These are phyloP conservation scores for Stenocarpella maydis DNA, from an alignment of 2,329 filamentous ascomycete species.

Conservation along the genomic window DNA sequence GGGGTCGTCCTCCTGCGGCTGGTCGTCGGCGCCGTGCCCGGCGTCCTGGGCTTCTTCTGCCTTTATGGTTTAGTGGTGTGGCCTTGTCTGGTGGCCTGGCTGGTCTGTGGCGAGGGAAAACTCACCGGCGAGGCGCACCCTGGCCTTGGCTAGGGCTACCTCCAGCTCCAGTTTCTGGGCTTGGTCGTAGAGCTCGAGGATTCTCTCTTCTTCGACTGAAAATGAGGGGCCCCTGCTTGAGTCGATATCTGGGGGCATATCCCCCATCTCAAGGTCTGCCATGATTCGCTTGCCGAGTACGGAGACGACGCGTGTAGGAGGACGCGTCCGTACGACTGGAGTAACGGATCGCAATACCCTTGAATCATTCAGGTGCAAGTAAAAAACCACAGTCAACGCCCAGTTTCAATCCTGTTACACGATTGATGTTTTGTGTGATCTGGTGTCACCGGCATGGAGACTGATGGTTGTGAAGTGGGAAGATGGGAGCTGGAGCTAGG, in stretches of 20 bases:
- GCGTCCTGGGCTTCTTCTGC: constrained; percentile 23
- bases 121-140: constrained; percentile 31
- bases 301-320: neutral
- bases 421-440: neutral
- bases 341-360: neutral
- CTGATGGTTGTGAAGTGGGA: neutral
- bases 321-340: constrained; percentile 7
- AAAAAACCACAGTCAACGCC: neutral
- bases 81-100: neutral
- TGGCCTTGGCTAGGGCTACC: constrained; percentile 68
- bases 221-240: constrained; percentile 50
- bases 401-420: neutral
- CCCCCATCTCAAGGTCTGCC: constrained; percentile 34
- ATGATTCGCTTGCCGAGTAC: constrained; percentile 35
- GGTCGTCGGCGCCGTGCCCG: neutral
- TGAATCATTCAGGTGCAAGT: neutral
- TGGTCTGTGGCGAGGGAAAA: neutral
- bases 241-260: constrained; percentile 44
- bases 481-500: neutral
- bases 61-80: neutral
- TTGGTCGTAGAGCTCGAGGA: constrained; percentile 75
- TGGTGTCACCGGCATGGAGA: neutral
- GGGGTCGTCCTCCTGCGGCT: neutral
- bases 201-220: constrained; percentile 70
- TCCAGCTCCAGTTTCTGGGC: constrained; percentile 77